Evolutionary conservation across 768 basidiomycete genomes (phyloP), one percentile per base, ranked within the genome.

Genomic region (Rhodotorula toruloides): DNA sequence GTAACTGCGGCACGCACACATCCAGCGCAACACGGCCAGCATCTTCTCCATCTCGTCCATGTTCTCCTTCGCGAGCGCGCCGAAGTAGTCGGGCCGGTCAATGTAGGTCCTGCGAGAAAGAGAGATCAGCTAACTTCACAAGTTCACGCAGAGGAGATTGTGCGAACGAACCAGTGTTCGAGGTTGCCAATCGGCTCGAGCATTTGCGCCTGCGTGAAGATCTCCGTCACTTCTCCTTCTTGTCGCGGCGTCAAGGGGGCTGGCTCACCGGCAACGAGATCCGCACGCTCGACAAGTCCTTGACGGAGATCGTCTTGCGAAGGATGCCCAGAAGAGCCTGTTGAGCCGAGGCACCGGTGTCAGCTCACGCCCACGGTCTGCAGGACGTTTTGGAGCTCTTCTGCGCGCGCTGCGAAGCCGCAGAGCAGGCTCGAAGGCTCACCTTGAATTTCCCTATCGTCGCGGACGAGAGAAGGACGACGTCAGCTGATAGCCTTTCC

Each of bases 1-100:
- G 40, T 31, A 36, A 47, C 34, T 34, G 44, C 39, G 58, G 61
- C 19, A 27, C 57, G 13, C n/a, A 32, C 50, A 53, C 25, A 63
- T 16, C 69, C 71, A 75, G 0, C 92, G 83, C 47, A 97, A 76
- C 9, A 90, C 88, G 46, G 91, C 87, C n/a, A 98, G 80, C 87
- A 98, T 93, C 47, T 94, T 85, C 71, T 92, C 88, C 70, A 99
- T 86, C 48, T 67, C 71, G 43, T 72, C 71, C 17, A 32, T 32
- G 39, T 71, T 71, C 4, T 46, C 63, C 12, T 61, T 67, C 1
- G 60, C 71, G n/a, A 75, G 67, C 11, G 73, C 67, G 8, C 69
- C 67, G 40, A 74, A 72, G 42, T 71, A 71, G 54, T 74, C 73
- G 21, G 73, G 73, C 22, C 73, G 64, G 12, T 74, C 73, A 56